Conservation (phyloP, 2,329 filamentous ascomycete species). For the Domatiomyces globalis region DNA sequence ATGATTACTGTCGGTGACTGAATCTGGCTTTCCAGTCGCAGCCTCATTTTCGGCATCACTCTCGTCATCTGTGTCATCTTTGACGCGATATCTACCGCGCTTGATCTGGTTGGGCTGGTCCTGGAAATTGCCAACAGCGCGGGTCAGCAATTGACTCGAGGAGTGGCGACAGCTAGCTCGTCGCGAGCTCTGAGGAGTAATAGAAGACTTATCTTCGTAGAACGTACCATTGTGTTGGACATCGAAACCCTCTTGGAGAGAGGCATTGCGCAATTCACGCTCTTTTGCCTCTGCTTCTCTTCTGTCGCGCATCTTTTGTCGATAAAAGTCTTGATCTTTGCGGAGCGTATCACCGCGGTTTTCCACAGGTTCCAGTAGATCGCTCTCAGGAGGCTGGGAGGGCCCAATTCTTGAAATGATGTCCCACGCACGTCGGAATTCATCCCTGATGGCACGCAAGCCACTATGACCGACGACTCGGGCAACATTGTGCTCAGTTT, state of each 20-base stretch:
- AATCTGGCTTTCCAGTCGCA: not conserved
- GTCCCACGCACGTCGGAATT: conserved; percentile 66
- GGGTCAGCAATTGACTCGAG: conserved; percentile 3
- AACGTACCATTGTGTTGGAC: conserved; percentile 14
- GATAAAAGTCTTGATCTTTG: conserved; percentile 14
- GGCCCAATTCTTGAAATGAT: conserved; percentile 30
- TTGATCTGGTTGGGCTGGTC: conserved; percentile 3
- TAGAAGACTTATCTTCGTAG: not conserved
- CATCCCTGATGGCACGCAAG: conserved; percentile 67
- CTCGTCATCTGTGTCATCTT: conserved; percentile 11
- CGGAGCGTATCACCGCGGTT: conserved; percentile 15
- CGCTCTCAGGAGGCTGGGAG: conserved; percentile 2
- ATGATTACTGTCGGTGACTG: not conserved
- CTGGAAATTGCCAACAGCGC: conserved; percentile 5
- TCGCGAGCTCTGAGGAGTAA: not conserved
- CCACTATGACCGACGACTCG: conserved; percentile 72
- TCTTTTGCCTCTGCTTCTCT: conserved; percentile 14
- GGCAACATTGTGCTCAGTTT: conserved; percentile 75
- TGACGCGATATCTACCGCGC: conserved; percentile 7
- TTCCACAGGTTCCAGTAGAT: conserved; percentile 18
- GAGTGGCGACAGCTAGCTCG: not conserved
- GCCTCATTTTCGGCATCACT: conserved; percentile 3
- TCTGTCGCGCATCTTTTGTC: conserved; percentile 12
- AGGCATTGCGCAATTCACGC: conserved; percentile 4
- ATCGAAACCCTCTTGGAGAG: not conserved